These are phyloP conservation scores for Kazachstania sp. DNA, from an alignment of 1,139 yeast genomes.

Conservation along the genomic window DNA sequence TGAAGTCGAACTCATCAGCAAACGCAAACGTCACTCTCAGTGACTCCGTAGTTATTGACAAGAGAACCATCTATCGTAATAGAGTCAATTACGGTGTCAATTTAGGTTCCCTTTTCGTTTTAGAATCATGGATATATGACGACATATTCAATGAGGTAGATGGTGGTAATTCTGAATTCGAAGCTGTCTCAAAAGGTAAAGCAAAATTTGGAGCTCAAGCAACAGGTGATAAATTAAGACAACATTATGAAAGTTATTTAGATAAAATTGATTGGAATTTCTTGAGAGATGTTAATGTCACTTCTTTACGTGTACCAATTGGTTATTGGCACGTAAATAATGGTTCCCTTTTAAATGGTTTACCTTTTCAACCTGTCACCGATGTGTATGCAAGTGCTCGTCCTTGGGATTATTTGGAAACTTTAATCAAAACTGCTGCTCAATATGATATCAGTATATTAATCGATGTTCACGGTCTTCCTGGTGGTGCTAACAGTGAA, in stretches of 20 bases:
- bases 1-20: too few relatives aligned
- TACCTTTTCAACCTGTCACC: constrained; percentile 50
- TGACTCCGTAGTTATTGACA: constrained; percentile 32
- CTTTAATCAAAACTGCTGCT: constrained; percentile 25
- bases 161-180: constrained; percentile 55
- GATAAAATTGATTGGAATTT: constrained; percentile 64
- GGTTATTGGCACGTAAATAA: constrained; percentile 84
- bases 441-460: constrained; percentile 55
- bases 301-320: constrained; percentile 73
- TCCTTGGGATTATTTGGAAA: constrained; percentile 48
- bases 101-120: constrained; percentile 73
- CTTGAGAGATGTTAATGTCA: constrained; percentile 58
- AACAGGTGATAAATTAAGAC: constrained; percentile 49
- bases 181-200: constrained; percentile 50
- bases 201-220: constrained; percentile 45
- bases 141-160: constrained; percentile 42
- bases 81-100: constrained; percentile 79
- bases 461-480: constrained; percentile 82
- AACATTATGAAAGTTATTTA: constrained; percentile 64
- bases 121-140: constrained; percentile 68
- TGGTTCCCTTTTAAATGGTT: constrained; percentile 39
- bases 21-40: constrained; percentile 14
- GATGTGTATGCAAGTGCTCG: constrained; percentile 54
- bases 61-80: constrained; percentile 50
- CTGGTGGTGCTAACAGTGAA: constrained; percentile 84